These are phyloP conservation scores for Pisolithus orientalis DNA, from an alignment of 768 basidiomycete species.

Conservation along the genomic window DNA sequence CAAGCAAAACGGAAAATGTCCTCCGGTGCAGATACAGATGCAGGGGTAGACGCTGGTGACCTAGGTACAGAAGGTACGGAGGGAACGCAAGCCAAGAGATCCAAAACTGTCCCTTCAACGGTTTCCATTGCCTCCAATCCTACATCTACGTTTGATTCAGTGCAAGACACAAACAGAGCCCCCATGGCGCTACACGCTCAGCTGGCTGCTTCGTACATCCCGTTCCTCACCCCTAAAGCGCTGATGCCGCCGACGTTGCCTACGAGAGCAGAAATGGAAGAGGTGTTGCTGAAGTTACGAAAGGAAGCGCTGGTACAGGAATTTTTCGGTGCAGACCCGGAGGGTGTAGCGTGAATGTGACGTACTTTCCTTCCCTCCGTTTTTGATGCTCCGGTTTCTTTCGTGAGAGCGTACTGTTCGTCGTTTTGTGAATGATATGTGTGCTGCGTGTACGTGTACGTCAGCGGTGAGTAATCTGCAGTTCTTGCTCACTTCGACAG, in stretches of 20 bases:
- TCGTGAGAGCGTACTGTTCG: too few relatives aligned
- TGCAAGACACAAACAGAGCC: constrained; percentile 15
- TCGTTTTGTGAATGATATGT: too few relatives aligned
- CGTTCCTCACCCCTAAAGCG: constrained; percentile 69
- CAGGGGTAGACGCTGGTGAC: constrained; percentile 13
- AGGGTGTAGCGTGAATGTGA: too few relatives aligned
- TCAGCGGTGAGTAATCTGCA: too few relatives aligned
- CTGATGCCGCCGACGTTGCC: constrained; percentile 74
- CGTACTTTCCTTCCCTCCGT: too few relatives aligned
- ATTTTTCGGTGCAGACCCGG: constrained; percentile 44
- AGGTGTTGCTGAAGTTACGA: constrained; percentile 62
- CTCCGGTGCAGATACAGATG: constrained; percentile 35
- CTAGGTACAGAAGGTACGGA: neutral
- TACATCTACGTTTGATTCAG: constrained; percentile 6
- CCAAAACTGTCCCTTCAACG: constrained; percentile 22
- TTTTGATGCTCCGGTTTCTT: too few relatives aligned
- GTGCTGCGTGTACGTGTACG: too few relatives aligned
- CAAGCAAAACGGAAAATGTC: constrained; percentile 51
- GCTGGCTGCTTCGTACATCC: constrained; percentile 60
- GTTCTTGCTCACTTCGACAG: too few relatives aligned
- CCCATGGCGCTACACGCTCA: constrained; percentile 33
- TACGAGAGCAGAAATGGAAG: constrained; percentile 72
- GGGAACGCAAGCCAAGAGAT: constrained; percentile 3
- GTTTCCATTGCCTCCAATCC: neutral
- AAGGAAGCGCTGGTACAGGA: constrained; percentile 83